Percentiles rank a stretch among this genome's conserved stretches.
Conservation (phyloP, 768 basidiomycete species). For the Kwoniella dendrophila region DNA sequence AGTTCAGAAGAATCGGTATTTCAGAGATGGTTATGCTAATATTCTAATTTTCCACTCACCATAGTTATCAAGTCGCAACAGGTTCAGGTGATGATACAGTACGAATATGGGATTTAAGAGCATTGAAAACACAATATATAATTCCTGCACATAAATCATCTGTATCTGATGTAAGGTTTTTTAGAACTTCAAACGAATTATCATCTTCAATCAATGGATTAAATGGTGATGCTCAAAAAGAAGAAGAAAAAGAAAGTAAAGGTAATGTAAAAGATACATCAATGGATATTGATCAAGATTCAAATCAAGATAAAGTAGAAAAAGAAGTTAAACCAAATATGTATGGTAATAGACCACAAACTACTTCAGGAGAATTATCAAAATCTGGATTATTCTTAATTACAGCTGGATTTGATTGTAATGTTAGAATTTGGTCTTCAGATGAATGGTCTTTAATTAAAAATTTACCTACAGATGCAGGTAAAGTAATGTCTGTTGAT, state of each 20-base stretch:
- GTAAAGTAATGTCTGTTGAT: constrained; percentile 99
- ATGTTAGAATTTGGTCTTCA: constrained; percentile 94
- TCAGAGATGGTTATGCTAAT: not conserved
- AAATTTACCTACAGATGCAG: constrained; percentile 81
- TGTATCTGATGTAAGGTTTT: constrained; percentile 93
- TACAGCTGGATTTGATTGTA: constrained; percentile 89
- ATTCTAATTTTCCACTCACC: constrained; percentile 1
- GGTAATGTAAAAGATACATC: constrained; percentile 7
- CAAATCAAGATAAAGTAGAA: constrained; percentile 9
- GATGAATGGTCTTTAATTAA: constrained; percentile 95
- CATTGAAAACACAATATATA: constrained; percentile 86
- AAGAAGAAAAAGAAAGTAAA: constrained; percentile 10
- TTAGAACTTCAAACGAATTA: constrained; percentile 60
- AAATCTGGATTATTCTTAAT: constrained; percentile 82
- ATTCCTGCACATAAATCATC: constrained; percentile 95
- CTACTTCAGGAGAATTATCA: constrained; percentile 13
- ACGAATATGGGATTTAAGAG: constrained; percentile 97
- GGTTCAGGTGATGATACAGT: constrained; percentile 97
- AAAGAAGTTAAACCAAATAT: constrained; percentile 24
- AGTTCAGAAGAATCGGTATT: not conserved
- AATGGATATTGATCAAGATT: constrained; percentile 23
- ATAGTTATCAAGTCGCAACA: constrained; percentile 93
- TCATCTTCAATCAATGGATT: constrained; percentile 4
- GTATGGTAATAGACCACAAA: not conserved
- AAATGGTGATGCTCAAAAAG: constrained; percentile 4